phyloP scores from a whole-genome alignment of 176 grass and related monocot species.

The Areca catechu region DNA sequence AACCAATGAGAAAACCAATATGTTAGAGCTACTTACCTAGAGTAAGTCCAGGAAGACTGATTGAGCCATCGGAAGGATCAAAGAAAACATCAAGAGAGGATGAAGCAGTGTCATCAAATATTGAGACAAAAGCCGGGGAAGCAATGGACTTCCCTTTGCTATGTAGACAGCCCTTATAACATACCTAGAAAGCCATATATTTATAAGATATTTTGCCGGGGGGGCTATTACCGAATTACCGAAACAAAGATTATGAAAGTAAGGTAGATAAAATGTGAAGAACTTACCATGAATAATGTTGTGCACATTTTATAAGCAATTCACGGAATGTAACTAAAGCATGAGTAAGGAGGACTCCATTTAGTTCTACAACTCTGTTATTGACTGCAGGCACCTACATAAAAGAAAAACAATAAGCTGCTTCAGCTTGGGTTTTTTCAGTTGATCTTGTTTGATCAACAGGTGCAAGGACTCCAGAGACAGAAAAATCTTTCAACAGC shows the following conservation, averaged over 20 bases:
- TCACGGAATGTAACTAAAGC: slow-evolving; percentile 82
- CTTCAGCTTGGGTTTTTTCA: too few relatives aligned
- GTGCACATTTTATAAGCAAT: slow-evolving; percentile 75
- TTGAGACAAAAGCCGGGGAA: slow-evolving; percentile 89
- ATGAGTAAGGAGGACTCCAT: slow-evolving; percentile 81
- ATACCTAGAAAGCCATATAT: slow-evolving; percentile 35
- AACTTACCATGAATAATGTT: slow-evolving; percentile 76
- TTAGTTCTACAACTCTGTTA: slow-evolving; percentile 65
- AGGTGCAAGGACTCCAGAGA: too few relatives aligned
- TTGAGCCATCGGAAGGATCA: slow-evolving; percentile 76
- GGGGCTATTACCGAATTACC: too few relatives aligned
- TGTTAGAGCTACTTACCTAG: slow-evolving; percentile 33
- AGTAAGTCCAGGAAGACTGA: slow-evolving; percentile 72
- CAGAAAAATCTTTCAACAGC: too few relatives aligned
- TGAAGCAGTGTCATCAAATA: slow-evolving; percentile 77
- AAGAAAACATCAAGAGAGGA: slow-evolving; percentile 96
- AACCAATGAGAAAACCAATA: too few relatives aligned
- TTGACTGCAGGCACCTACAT: slow-evolving; percentile 62
- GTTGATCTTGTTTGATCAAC: too few relatives aligned
- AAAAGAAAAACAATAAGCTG: not conserved
- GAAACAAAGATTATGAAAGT: not conserved
- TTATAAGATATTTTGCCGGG: too few relatives aligned
- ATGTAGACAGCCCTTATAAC: slow-evolving; percentile 65
- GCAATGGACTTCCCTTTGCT: slow-evolving; percentile 67
- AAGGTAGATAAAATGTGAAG: slow-evolving; percentile 10